Percentiles rank a stretch among this genome's conserved stretches.
These are phyloP conservation scores for Chytriomyces sp. DNA, from an alignment of 192 early-diverging fungal genomes.

Conservation along the genomic window DNA sequence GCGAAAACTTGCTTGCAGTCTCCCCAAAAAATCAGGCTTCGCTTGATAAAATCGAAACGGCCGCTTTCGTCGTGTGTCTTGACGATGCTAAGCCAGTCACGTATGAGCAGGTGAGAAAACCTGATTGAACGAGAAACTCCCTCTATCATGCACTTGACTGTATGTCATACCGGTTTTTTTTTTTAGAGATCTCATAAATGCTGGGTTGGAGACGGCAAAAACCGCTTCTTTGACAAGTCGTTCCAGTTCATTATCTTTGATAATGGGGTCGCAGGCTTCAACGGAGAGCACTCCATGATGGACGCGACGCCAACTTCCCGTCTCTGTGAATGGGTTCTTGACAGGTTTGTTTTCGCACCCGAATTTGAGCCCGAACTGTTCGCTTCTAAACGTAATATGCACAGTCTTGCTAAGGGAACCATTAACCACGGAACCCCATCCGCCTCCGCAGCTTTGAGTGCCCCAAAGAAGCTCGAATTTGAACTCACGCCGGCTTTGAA, in stretches of 20 bases:
- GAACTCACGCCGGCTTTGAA: conserved; percentile 64
- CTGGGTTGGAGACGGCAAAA: conserved; percentile 96
- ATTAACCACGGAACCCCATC: conserved; percentile 70
- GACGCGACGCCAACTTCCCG: conserved; percentile 91
- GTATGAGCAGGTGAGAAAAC: conserved; percentile 68
- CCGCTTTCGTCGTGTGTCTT: conserved; percentile 88
- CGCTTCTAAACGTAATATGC: not conserved
- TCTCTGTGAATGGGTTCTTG: conserved; percentile 81
- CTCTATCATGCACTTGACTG: no score
- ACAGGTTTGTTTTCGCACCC: conserved; percentile 22
- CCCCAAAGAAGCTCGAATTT: conserved; percentile 77
- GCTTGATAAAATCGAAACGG: conserved; percentile 82
- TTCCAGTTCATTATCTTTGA: conserved; percentile 96
- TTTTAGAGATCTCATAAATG: conserved; percentile 67
- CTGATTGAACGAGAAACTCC: not conserved
- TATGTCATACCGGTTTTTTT: not conserved
- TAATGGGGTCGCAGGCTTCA: conserved; percentile 96
- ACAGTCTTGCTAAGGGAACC: conserved; percentile 62
- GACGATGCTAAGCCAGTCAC: conserved; percentile 88
- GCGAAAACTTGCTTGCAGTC: conserved; percentile 37
- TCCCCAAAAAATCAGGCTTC: conserved; percentile 72
- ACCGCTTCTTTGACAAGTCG: conserved; percentile 97
- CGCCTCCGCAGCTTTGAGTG: conserved; percentile 61
- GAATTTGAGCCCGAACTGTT: not conserved
- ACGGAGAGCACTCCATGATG: conserved; percentile 85